phyloP scores from a whole-genome alignment of 2,329 filamentous ascomycete genomes.

The Penicillium decumbens region DNA sequence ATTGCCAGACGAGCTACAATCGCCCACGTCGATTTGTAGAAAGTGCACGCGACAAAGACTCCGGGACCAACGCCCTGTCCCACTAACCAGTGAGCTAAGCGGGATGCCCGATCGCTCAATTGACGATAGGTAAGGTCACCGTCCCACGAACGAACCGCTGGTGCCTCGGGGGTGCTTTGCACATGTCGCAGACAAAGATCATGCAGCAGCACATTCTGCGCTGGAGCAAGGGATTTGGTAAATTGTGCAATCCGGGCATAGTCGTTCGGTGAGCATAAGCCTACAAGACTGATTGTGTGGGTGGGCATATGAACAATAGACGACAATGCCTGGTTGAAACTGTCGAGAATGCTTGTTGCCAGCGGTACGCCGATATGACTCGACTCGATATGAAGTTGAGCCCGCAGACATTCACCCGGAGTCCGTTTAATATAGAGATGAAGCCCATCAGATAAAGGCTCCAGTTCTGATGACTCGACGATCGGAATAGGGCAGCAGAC shows the following conservation, averaged over 20 bases:
- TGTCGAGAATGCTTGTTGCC: not conserved
- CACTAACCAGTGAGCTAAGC: slow-evolving; percentile 15
- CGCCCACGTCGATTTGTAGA: slow-evolving; percentile 22
- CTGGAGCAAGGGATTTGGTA: not conserved
- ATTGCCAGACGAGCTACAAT: slow-evolving; percentile 20
- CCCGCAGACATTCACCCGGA: not conserved
- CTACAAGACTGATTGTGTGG: not conserved
- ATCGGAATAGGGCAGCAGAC: no score
- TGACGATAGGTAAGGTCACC: slow-evolving; percentile 17
- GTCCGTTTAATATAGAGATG: not conserved
- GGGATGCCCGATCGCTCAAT: slow-evolving; percentile 6
- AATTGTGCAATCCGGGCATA: not conserved
- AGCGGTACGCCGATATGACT: not conserved
- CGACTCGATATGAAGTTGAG: not conserved
- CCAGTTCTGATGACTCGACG: not conserved
- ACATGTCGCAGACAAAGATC: slow-evolving; percentile 16
- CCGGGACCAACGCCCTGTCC: slow-evolving; percentile 14
- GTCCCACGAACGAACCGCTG: slow-evolving; percentile 19
- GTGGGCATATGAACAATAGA: not conserved
- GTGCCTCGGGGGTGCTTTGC: slow-evolving; percentile 10
- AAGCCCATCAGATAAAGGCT: not conserved
- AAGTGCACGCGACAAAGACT: slow-evolving; percentile 14
- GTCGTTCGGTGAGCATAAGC: not conserved
- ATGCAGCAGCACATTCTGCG: slow-evolving; percentile 12
- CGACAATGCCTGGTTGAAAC: not conserved